Percentiles rank a stretch among this genome's conserved stretches.
Evolutionary conservation across 805 yeast genomes (phyloP).

Genomic region (Hanseniaspora osmophila): DNA sequence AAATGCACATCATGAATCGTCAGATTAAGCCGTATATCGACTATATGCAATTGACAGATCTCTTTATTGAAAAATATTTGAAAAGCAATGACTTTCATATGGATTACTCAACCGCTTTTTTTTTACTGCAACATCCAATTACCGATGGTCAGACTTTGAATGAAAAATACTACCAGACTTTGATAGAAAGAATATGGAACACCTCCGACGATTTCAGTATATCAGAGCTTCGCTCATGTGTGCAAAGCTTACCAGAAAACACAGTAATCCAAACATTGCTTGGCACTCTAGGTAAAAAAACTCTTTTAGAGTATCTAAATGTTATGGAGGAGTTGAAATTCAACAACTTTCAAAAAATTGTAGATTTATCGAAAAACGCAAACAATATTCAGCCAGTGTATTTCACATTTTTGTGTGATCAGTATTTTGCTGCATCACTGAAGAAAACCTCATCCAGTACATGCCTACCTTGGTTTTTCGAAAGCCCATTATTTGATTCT

Average conservation of each 20-base stretch:
- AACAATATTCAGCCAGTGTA: not conserved
- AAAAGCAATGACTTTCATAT: not conserved
- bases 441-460: constrained; percentile 1
- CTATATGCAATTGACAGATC: constrained; percentile 4
- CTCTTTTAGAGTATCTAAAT: not conserved
- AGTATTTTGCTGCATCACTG: not conserved
- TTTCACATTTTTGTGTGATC: not conserved
- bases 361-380: not conserved
- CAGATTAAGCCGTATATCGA: constrained; percentile 16
- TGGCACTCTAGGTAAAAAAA: too few relatives aligned
- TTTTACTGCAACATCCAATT: not conserved
- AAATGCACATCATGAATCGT: not conserved
- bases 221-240: not conserved
- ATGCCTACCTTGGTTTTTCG: not conserved
- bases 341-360: not conserved
- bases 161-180: not conserved
- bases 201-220: not conserved
- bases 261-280: not conserved
- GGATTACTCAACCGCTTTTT: not conserved
- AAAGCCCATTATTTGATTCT: not conserved
- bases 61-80: constrained; percentile 8
- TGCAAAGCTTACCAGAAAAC: not conserved
- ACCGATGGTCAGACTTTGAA: too few relatives aligned
- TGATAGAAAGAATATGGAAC: not conserved
- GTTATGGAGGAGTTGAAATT: not conserved